phyloP scores from a whole-genome alignment of 164 flowering plant genomes.

The Aristolochia californica region DNA sequence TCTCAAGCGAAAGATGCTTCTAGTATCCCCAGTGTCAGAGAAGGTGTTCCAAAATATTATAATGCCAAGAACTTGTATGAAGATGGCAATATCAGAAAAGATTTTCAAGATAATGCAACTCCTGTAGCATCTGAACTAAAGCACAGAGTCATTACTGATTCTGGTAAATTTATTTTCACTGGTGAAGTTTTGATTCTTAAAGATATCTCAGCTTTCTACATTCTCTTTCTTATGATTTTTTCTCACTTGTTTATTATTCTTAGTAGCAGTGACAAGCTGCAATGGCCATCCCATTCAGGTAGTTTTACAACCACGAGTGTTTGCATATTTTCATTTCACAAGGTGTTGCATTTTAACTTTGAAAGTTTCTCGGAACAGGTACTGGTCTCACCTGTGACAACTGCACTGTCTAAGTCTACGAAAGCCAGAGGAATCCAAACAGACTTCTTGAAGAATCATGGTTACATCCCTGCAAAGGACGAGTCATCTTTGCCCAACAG shows the following conservation, averaged over 20 bases:
- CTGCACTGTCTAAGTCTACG: constrained; percentile 9
- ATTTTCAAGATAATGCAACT: constrained; percentile 4
- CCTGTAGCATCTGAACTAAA: constrained; percentile 14
- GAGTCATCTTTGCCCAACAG: constrained; percentile 11
- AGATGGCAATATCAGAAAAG: constrained; percentile 3
- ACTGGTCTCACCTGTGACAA: constrained; percentile 9
- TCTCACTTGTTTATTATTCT: constrained; percentile 10
- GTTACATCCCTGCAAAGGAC: constrained; percentile 7
- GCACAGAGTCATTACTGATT: constrained; percentile 10
- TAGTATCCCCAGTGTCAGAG: constrained; percentile 9
- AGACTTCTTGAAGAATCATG: constrained; percentile 24
- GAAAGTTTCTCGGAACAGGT: constrained; percentile 4
- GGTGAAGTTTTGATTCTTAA: background rate
- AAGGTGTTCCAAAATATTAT: constrained; percentile 6
- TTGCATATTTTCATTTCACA: background rate
- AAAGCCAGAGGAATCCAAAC: constrained; percentile 66
- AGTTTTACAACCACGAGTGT: background rate
- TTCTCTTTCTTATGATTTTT: background rate
- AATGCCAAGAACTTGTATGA: constrained; percentile 5
- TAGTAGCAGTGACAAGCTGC: constrained; percentile 20
- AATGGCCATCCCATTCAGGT: constrained; percentile 14
- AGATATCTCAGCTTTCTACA: background rate
- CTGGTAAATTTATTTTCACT: constrained; percentile 20
- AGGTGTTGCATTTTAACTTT: background rate
- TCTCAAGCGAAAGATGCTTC: constrained; percentile 1